Evolutionary conservation across 2,329 filamentous ascomycete species (phyloP).

Genomic region (Laburnicola sp.): DNA sequence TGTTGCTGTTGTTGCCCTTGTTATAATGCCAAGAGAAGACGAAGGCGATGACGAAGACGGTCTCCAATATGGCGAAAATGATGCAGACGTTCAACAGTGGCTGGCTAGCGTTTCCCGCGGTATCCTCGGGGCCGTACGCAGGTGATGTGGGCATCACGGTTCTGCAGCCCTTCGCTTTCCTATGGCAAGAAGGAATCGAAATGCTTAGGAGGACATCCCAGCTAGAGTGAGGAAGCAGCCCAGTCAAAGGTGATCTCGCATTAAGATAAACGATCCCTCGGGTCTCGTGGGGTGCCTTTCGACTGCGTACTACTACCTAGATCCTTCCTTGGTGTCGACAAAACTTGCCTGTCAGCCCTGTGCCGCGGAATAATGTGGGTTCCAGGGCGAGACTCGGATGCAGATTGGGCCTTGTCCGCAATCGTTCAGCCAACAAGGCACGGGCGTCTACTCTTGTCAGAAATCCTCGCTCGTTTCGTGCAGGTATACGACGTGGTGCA

Average conservation of each 20-base stretch:
- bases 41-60: constrained; percentile 23
- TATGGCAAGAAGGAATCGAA: neutral
- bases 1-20: constrained; percentile 14
- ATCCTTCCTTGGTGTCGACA: constrained; percentile 2
- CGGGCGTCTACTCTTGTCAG: neutral
- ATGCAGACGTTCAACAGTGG: constrained; percentile 26
- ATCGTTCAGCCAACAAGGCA: neutral
- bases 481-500: too few relatives aligned
- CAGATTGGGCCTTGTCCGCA: neutral
- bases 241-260: neutral
- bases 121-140: neutral
- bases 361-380: constrained; percentile 1
- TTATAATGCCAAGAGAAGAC: constrained; percentile 26
- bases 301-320: constrained; percentile 1
- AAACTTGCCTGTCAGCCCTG: neutral
- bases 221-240: neutral
- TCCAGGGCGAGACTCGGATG: neutral
- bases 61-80: constrained; percentile 23
- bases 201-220: constrained; percentile 6
- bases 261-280: neutral
- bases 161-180: neutral
- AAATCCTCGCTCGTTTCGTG: too few relatives aligned
- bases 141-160: neutral
- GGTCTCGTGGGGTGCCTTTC: neutral
- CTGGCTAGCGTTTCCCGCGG: constrained; percentile 9